Conservation (phyloP, 2,329 filamentous ascomycete genomes). For the Drechslerella dactyloides region DNA sequence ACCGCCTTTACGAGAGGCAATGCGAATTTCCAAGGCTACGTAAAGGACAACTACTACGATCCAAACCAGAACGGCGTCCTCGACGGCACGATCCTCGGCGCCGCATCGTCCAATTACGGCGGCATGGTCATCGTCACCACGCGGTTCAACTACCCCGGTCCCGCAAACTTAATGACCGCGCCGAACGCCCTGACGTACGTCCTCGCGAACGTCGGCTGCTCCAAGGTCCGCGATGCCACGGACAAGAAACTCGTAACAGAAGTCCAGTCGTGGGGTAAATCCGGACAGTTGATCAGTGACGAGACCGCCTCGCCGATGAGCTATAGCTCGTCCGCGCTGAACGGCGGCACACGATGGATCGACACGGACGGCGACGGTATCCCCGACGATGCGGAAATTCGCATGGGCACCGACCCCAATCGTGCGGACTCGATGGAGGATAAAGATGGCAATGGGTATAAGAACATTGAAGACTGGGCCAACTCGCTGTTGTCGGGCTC, state of each 20-base stretch:
- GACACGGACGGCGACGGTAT: slow-evolving; percentile 64
- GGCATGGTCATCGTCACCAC: slow-evolving; percentile 60
- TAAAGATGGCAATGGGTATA: slow-evolving; percentile 60
- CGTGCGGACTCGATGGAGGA: slow-evolving; percentile 60
- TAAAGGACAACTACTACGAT: slow-evolving; percentile 64
- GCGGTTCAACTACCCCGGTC: slow-evolving; percentile 61
- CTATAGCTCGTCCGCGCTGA: slow-evolving; percentile 59
- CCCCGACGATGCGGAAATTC: slow-evolving; percentile 62
- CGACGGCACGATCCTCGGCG: slow-evolving; percentile 61
- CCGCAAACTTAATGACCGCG: slow-evolving; percentile 58
- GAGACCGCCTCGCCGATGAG: slow-evolving; percentile 59
- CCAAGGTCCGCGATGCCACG: slow-evolving; percentile 60
- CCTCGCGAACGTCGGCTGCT: slow-evolving; percentile 60
- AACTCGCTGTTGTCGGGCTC: slow-evolving; percentile 60
- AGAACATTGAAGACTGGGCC: slow-evolving; percentile 63
- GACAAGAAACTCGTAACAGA: slow-evolving; percentile 59
- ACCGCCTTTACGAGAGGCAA: slow-evolving; percentile 66
- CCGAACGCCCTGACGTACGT: slow-evolving; percentile 60
- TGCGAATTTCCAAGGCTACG: slow-evolving; percentile 64
- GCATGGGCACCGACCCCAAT: slow-evolving; percentile 59
- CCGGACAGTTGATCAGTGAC: slow-evolving; percentile 61
- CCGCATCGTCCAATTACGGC: slow-evolving; percentile 59
- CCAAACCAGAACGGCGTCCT: slow-evolving; percentile 62
- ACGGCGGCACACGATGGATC: slow-evolving; percentile 58
- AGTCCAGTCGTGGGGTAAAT: slow-evolving; percentile 61